Evolutionary conservation across 176 grass and related monocot genomes (phyloP).

Genomic region (Elymus sibiricus): DNA sequence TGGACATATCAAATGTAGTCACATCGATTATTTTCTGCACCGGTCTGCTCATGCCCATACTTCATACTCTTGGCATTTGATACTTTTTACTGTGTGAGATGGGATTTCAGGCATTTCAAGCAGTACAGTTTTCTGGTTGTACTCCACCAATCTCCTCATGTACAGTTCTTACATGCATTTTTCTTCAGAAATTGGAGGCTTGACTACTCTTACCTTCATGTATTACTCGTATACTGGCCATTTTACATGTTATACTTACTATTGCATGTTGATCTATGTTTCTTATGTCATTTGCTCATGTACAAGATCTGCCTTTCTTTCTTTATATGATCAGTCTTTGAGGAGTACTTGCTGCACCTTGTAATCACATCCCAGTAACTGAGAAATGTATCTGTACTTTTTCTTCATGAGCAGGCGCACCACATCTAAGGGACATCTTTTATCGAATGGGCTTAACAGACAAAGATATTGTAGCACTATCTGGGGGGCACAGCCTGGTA

Average conservation of each 20-base stretch:
- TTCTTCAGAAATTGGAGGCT: background rate
- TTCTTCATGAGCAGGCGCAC: slow-evolving; percentile 42
- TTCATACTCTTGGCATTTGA: background rate
- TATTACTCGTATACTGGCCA: background rate
- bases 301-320: background rate
- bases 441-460: slow-evolving; percentile 86
- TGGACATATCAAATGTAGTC: background rate
- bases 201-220: background rate
- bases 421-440: slow-evolving; percentile 89
- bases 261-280: background rate
- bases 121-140: background rate
- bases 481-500: slow-evolving; percentile 90
- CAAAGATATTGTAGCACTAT: slow-evolving; percentile 94
- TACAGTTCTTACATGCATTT: background rate
- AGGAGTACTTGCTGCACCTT: background rate
- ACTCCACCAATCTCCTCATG: background rate
- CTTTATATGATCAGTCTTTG: background rate
- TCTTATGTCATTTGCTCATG: background rate
- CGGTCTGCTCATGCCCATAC: background rate
- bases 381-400: background rate
- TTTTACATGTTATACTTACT: background rate
- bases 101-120: background rate
- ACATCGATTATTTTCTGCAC: background rate
- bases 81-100: background rate
- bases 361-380: background rate